Conservation (phyloP, 495 filamentous ascomycete genomes). For the Corynascus novoguineensis region DNA sequence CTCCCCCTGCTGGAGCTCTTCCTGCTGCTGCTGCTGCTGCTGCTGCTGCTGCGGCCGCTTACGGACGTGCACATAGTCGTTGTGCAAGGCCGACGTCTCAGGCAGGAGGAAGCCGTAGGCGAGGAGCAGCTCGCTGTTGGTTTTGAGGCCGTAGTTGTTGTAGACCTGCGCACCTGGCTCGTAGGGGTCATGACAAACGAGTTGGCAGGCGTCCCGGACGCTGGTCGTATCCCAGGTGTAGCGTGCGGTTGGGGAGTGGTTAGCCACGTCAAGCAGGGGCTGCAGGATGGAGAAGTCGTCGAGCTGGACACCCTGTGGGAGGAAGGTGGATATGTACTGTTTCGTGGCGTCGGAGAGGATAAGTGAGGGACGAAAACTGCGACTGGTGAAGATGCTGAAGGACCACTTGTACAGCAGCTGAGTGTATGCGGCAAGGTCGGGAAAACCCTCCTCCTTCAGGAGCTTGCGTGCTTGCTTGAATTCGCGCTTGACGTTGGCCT, state of each 20-base stretch:
- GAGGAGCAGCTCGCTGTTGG: conserved; percentile 49
- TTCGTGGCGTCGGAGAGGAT: conserved; percentile 26
- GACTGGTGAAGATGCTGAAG: conserved; percentile 49
- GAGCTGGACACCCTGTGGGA: conserved; percentile 24
- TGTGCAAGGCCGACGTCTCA: conserved; percentile 36
- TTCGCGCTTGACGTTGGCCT: conserved; percentile 36
- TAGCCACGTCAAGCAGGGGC: conserved; percentile 49
- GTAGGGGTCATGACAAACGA: conserved; percentile 27
- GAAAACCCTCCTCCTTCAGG: conserved; percentile 32
- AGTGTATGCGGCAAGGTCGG: conserved; percentile 32
- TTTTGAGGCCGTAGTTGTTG: conserved; percentile 53
- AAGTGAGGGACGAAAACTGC: conserved; percentile 48
- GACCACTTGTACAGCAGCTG: conserved; percentile 50
- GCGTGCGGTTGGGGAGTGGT: conserved; percentile 43
- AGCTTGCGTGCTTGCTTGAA: conserved; percentile 39
- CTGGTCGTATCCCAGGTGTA: conserved; percentile 37
- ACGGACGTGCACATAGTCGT: conserved; percentile 46
- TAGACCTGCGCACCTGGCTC: conserved; percentile 39
- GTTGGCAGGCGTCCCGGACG: conserved; percentile 27
- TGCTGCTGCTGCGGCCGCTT: conserved; percentile 26
- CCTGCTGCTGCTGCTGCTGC: too few species aligned
- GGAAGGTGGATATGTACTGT: conserved; percentile 9
- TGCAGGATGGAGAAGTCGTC: conserved; percentile 50
- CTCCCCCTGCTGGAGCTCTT: too few species aligned
- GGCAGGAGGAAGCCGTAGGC: conserved; percentile 49